Base-by-base conservation (phyloP, 2,329 filamentous ascomycete species). In the Mycocentrospora acerina region DNA sequence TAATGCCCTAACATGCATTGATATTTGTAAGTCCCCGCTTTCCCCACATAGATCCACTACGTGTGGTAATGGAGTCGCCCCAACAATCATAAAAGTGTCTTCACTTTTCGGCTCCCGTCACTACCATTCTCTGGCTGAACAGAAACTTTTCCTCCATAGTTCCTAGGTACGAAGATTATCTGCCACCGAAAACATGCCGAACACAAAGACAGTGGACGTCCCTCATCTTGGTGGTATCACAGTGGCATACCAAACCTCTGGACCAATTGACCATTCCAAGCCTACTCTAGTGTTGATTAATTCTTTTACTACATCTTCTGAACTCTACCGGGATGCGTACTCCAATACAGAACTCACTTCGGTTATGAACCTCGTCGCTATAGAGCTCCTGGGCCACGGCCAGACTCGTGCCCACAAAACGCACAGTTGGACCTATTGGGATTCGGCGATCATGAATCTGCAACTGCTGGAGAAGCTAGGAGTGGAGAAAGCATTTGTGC, bases 341-440 rank as follows among this genome's bases (percentile, higher is more conserved):
- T 48, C 56, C n/a, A 64, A 69, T 35, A 29, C 51, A 10, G 37
- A 52, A 3, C 46, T 75, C 8, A 67, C 59, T 0, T 57, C 60
- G 4, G 50, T 53, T 2, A 67, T 74, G 57, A 79, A 79, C 42
- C 60, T 79, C 6, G 46, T 79, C n/a, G 72, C 75, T 11, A 75
- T 79, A 41, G 76, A 79, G 54, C 67, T 72, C 4, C 67, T 79
- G 9, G 77, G 76, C 15, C 76, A 79, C 52, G 76, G 76, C 4
- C 57, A 71, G 40, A 79, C 76, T 4, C 60, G 69, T 8, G 68
- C 69, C 4, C 35, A 35, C 5, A 58, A 62, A 15, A 47, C 55
- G 3, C 69, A 74, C 40, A 66, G 76, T 31, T 79, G 69, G 51
- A 79, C 75, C 5, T 79, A 79, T 53, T 79, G 76, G 77, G 75